These are phyloP conservation scores for Flaveria robusta DNA, from an alignment of 129 eudicot species.

Conservation along the genomic window DNA sequence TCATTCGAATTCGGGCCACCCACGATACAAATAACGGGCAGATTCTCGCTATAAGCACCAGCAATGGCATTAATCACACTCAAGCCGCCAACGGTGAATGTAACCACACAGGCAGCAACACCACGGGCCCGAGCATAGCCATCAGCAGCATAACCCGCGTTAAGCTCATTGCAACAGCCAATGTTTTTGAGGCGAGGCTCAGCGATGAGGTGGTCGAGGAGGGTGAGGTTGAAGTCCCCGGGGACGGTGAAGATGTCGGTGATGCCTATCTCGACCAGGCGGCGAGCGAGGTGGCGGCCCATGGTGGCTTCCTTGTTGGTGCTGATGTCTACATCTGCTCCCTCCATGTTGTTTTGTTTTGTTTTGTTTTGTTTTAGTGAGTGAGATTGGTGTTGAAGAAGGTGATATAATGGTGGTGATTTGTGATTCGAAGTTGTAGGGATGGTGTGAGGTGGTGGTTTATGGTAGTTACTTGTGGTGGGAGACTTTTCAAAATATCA, in stretches of 20 bases:
- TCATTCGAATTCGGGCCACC: slow-evolving; percentile 75
- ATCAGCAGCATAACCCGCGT: slow-evolving; percentile 74
- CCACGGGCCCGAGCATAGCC: slow-evolving; percentile 65
- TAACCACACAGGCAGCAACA: slow-evolving; percentile 67
- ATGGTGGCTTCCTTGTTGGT: slow-evolving; percentile 51
- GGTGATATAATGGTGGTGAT: slow-evolving; percentile 24
- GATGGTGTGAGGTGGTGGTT: slow-evolving; percentile 33
- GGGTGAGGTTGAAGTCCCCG: slow-evolving; percentile 73
- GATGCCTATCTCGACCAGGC: slow-evolving; percentile 60
- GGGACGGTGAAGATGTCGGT: slow-evolving; percentile 64
- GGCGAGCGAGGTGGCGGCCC: slow-evolving; percentile 66
- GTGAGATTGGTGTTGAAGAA: background rate
- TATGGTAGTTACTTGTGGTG: slow-evolving; percentile 3
- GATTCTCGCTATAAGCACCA: slow-evolving; percentile 69
- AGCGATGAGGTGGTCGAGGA: slow-evolving; percentile 64
- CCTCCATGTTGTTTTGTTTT: slow-evolving; percentile 6
- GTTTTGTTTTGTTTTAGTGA: slow-evolving; percentile 14
- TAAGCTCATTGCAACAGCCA: slow-evolving; percentile 70
- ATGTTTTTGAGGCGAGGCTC: slow-evolving; percentile 57
- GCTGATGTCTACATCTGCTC: slow-evolving; percentile 8
- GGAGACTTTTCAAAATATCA: background rate
- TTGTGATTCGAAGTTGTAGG: slow-evolving; percentile 39
- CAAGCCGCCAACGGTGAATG: slow-evolving; percentile 70
- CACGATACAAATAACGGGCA: slow-evolving; percentile 60
- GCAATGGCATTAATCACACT: slow-evolving; percentile 67